Conservation (phyloP, 495 filamentous ascomycete genomes). For the Talaromyces nanjingensis region DNA sequence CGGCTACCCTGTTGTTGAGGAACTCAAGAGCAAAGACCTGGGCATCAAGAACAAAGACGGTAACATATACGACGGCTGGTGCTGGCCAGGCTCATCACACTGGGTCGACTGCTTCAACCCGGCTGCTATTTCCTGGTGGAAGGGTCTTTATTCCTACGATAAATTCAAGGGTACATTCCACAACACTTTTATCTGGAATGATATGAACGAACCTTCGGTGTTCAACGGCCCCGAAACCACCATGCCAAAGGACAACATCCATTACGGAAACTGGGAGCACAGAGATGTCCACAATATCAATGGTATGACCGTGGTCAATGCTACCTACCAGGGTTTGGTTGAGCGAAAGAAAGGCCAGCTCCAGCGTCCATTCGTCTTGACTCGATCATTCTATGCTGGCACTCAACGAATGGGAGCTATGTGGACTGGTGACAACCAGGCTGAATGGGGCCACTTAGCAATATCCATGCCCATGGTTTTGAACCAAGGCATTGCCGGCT, state of each 20-base stretch:
- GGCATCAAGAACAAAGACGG: slow-evolving; percentile 85
- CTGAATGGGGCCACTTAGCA: slow-evolving; percentile 83
- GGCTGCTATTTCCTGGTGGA: slow-evolving; percentile 83
- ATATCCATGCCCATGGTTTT: slow-evolving; percentile 87
- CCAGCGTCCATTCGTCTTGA: slow-evolving; percentile 83
- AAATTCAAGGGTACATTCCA: slow-evolving; percentile 72
- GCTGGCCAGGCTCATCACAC: slow-evolving; percentile 93
- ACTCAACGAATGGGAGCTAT: slow-evolving; percentile 85
- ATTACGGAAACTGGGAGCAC: slow-evolving; percentile 90
- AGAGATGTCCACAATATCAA: slow-evolving; percentile 94
- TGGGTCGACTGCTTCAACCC: slow-evolving; percentile 97
- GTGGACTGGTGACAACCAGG: slow-evolving; percentile 98
- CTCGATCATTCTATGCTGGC: slow-evolving; percentile 84
- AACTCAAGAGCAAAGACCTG: slow-evolving; percentile 75
- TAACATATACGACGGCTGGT: slow-evolving; percentile 89
- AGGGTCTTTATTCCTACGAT: slow-evolving; percentile 75
- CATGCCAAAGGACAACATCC: slow-evolving; percentile 96
- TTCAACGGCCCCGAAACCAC: slow-evolving; percentile 97
- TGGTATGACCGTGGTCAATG: slow-evolving; percentile 88
- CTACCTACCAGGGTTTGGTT: slow-evolving; percentile 77
- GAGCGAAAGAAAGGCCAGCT: slow-evolving; percentile 73
- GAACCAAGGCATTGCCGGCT: slow-evolving; percentile 84
- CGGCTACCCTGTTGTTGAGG: slow-evolving; percentile 65
- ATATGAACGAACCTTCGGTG: slow-evolving; percentile 99
- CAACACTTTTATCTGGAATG: slow-evolving; percentile 96